These are phyloP conservation scores for Phytophthora agathidicida DNA, from an alignment of 352 stramenopile species.

Conservation along the genomic window DNA sequence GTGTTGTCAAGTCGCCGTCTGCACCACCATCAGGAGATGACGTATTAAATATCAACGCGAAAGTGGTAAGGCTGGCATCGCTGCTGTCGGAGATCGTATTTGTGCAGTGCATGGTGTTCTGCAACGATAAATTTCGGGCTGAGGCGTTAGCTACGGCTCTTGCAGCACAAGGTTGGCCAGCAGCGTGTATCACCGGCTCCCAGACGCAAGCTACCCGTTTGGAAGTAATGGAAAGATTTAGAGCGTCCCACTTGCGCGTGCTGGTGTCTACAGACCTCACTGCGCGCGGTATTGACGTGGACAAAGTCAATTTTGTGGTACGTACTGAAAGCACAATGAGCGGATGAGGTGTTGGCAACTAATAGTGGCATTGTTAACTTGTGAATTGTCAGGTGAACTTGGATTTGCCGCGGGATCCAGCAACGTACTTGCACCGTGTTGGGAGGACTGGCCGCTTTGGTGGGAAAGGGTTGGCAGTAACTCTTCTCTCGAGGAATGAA, in stretches of 20 bases:
- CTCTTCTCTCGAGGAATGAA: conserved; percentile 53
- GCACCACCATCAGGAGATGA: not conserved
- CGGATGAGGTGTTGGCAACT: not conserved
- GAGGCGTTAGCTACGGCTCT: conserved; percentile 68
- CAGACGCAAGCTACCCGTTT: conserved; percentile 66
- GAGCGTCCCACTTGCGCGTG: conserved; percentile 53
- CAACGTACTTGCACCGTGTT: conserved; percentile 82
- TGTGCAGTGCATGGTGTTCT: conserved; percentile 85
- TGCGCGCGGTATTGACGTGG: conserved; percentile 76
- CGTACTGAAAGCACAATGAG: not conserved
- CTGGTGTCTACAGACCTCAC: conserved; percentile 83
- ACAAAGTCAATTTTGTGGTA: conserved; percentile 81
- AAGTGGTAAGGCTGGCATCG: conserved; percentile 55
- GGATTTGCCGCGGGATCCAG: conserved; percentile 72
- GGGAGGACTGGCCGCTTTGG: conserved; percentile 79
- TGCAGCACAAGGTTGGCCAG: conserved; percentile 55
- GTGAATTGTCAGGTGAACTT: conserved; percentile 75
- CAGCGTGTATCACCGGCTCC: conserved; percentile 69
- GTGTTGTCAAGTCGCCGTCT: conserved; percentile 38
- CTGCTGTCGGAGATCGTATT: conserved; percentile 76
- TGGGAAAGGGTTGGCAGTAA: conserved; percentile 75
- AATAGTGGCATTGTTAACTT: not conserved
- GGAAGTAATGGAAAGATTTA: conserved; percentile 68
- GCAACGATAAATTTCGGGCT: conserved; percentile 83
- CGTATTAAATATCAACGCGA: conserved; percentile 52